A percentile compares a stretch with the other conserved stretches of the same genome.
phyloP scores from a whole-genome alignment of 78 protist species.

The Guillardia theta region DNA sequence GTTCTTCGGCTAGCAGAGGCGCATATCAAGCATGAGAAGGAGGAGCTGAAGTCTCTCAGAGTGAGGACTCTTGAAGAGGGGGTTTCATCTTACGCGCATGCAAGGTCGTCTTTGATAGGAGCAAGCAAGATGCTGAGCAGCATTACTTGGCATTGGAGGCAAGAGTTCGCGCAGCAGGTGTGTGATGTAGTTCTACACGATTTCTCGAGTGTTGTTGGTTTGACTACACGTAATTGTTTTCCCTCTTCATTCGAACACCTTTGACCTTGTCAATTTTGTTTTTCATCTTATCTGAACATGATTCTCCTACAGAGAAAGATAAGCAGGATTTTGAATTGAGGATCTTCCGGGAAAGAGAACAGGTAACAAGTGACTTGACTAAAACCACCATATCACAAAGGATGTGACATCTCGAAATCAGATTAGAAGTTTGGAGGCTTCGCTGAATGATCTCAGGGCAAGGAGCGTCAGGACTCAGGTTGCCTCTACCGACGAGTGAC shows the following conservation, averaged over 20 bases:
- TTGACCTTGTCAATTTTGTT: not conserved
- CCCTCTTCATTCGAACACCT: not conserved
- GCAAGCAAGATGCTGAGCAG: not conserved
- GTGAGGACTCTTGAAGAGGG: too few relatives aligned
- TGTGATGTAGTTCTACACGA: not conserved
- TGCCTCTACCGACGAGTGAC: not conserved
- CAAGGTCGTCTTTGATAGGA: not conserved
- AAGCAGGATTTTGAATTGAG: not conserved
- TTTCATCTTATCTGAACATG: not conserved
- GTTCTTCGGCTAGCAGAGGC: not conserved
- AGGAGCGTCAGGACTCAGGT: not conserved
- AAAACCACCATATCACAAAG: too few relatives aligned
- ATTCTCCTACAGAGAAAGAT: not conserved
- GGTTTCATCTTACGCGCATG: too few relatives aligned
- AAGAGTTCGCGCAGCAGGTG: not conserved
- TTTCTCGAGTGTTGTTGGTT: not conserved
- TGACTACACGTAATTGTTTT: not conserved
- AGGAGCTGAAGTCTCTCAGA: constrained; percentile 18
- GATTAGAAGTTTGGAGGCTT: not conserved
- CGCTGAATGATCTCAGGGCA: not conserved
- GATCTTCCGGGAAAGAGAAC: not conserved
- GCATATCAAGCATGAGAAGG: constrained; percentile 32
- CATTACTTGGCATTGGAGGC: not conserved
- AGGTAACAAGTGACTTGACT: too few relatives aligned
- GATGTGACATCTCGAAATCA: too few relatives aligned